phyloP scores from a whole-genome alignment of 257 asterid species.

The Ocimum tenuiflorum region DNA sequence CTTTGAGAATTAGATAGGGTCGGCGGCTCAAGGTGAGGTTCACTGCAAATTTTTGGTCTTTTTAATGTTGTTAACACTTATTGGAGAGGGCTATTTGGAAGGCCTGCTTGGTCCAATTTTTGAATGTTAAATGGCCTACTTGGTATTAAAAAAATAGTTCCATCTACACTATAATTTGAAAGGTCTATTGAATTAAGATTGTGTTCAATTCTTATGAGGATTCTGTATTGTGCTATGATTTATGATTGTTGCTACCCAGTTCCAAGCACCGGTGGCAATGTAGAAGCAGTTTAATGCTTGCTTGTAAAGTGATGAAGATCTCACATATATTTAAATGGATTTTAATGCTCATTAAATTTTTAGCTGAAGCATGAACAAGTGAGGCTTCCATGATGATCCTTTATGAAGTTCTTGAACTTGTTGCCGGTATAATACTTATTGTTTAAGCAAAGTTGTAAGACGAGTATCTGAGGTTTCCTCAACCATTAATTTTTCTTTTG shows the following conservation, averaged over 20 bases:
- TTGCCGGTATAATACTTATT: neutral
- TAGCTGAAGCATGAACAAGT: neutral
- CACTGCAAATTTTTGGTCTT: too few relatives aligned
- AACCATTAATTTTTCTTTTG: neutral
- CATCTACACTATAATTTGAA: too few relatives aligned
- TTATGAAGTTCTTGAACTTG: constrained; percentile 6
- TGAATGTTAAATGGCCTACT: too few relatives aligned
- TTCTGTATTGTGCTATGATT: neutral
- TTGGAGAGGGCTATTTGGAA: too few relatives aligned
- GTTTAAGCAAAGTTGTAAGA: constrained; percentile 5
- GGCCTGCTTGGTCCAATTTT: too few relatives aligned
- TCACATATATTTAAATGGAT: neutral
- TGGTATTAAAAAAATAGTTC: too few relatives aligned
- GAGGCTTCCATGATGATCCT: constrained; percentile 9
- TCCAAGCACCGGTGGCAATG: neutral
- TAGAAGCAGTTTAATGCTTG: neutral
- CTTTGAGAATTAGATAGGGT: too few relatives aligned
- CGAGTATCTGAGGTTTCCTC: neutral
- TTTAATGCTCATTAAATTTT: neutral
- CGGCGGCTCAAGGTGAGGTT: too few relatives aligned
- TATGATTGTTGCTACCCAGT: neutral
- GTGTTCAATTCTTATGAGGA: neutral
- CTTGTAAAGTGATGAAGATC: neutral
- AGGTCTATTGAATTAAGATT: too few relatives aligned
- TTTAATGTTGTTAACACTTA: too few relatives aligned